phyloP scores from a whole-genome alignment of 495 filamentous ascomycete species.

The Hypomontagnella submonticulosa region DNA sequence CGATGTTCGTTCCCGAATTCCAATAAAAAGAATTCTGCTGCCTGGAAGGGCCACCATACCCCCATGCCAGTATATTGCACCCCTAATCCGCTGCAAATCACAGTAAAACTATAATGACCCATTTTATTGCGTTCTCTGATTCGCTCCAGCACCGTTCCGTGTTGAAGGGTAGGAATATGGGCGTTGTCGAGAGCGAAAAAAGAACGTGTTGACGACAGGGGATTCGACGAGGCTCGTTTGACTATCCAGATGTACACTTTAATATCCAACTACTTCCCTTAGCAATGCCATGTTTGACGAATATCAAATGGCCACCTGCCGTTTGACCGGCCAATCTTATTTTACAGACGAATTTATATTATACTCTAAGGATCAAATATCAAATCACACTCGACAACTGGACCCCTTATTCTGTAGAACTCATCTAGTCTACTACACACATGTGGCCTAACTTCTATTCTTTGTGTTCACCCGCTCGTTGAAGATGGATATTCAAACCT shows the following conservation, averaged over 20 bases:
- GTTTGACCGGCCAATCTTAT: constrained; percentile 14
- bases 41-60: constrained; percentile 24
- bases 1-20: constrained; percentile 3
- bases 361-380: not conserved
- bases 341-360: constrained; percentile 4
- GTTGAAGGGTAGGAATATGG: constrained; percentile 1
- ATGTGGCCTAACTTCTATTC: constrained; percentile 18
- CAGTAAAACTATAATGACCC: constrained; percentile 1
- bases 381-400: not conserved
- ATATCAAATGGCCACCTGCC: constrained; percentile 5
- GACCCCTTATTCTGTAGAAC: not conserved
- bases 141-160: not conserved
- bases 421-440: not conserved
- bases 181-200: constrained; percentile 20
- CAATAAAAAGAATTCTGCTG: constrained; percentile 34
- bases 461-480: constrained; percentile 2
- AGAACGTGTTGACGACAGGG: constrained; percentile 17
- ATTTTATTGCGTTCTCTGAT: constrained; percentile 13
- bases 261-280: constrained; percentile 9
- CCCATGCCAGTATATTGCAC: constrained; percentile 4
- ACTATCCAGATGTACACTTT: constrained; percentile 8
- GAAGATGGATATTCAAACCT: constrained; percentile 39
- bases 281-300: constrained; percentile 5
- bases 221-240: constrained; percentile 23
- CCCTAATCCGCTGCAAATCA: constrained; percentile 10